A percentile compares a stretch with the other conserved stretches of the same genome.
Conservation (phyloP, 352 stramenopile genomes). For the Globisporangium splendens region DNA sequence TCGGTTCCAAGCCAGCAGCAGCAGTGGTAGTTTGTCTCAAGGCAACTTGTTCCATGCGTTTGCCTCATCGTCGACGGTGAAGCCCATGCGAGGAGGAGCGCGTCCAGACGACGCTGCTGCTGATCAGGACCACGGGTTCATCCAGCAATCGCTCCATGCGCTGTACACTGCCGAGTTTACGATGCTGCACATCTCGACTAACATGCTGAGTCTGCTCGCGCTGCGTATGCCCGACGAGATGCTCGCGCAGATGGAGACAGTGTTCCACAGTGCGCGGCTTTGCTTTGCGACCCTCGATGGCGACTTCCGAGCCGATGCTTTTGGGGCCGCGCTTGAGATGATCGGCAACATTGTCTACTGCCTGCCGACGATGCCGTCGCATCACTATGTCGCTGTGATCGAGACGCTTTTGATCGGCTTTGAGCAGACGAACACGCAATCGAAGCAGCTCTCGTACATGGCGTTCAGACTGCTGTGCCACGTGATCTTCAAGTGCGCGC, state of each 20-base stretch:
- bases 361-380: conserved; percentile 12
- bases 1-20: conserved; percentile 45
- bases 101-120: background rate
- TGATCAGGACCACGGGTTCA: conserved; percentile 22
- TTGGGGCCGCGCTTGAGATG: conserved; percentile 59
- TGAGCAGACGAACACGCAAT: conserved; percentile 32
- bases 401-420: conserved; percentile 59
- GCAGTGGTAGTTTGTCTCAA: conserved; percentile 19
- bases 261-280: conserved; percentile 32
- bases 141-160: conserved; percentile 39
- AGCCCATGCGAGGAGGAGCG: conserved; percentile 1
- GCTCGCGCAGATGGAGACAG: conserved; percentile 24
- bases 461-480: conserved; percentile 66
- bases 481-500: conserved; percentile 44
- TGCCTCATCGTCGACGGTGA: conserved; percentile 22
- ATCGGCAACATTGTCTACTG: conserved; percentile 43
- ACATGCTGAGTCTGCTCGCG: conserved; percentile 50
- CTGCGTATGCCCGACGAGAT: conserved; percentile 47
- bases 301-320: conserved; percentile 63
- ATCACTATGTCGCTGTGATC: conserved; percentile 26
- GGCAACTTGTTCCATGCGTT: conserved; percentile 58
- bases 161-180: conserved; percentile 63
- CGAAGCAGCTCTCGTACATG: conserved; percentile 57
- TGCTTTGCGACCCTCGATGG: conserved; percentile 64
- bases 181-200: conserved; percentile 52